Base-by-base conservation (phyloP, 345 rosid genomes). In the Rhizophora apiculata region DNA sequence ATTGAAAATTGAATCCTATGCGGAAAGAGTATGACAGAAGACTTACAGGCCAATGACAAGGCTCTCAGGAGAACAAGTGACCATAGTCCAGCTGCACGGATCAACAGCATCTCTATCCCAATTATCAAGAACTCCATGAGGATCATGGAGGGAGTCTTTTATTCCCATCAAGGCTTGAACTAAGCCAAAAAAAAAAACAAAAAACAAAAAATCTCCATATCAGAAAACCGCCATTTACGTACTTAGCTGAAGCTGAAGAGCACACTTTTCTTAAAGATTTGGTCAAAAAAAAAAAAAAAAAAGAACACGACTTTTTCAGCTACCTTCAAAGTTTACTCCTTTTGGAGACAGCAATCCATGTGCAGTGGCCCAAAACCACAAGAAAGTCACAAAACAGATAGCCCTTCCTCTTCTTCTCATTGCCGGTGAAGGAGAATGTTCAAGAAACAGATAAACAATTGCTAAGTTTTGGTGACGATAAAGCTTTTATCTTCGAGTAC, bases 21-120 rank as follows among this genome's bases (percentile, higher is more conserved):
- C 32, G 67, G 68, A 59, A 9, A 53, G 26, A 31, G 65, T 64
- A 64, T 11, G 49, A 46, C 21, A 37, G 60, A 54, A 48, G 59
- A 78, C 93, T 86, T 71, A 91, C 97, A 91, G 79, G 86, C 93
- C 91, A 82, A 87, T 80, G 77, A 91, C 97, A 27, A 91, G 81
- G 80, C 82, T 75, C 56, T 89, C 89, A 22, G 86, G 61, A 60
- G 97, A 89, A 72, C 97, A 91, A 76, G 97, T 91, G 59, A 91
- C 86, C 97, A 91, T 91, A n/a, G 96, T 79, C 97, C 97, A 91
- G 81, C 96, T 87, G 81, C 97, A 91, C 27, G 97, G 97, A 86
- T 91, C 97, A 79, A 91, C 97, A 78, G 97, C 91, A 85, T 86
- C 89, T 26, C 74, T 85, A 81, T 91, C 97, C 97, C 97, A 91